Evolutionary conservation across 2,329 filamentous ascomycete species (phyloP).

Genomic region (Epichloe sp.): DNA sequence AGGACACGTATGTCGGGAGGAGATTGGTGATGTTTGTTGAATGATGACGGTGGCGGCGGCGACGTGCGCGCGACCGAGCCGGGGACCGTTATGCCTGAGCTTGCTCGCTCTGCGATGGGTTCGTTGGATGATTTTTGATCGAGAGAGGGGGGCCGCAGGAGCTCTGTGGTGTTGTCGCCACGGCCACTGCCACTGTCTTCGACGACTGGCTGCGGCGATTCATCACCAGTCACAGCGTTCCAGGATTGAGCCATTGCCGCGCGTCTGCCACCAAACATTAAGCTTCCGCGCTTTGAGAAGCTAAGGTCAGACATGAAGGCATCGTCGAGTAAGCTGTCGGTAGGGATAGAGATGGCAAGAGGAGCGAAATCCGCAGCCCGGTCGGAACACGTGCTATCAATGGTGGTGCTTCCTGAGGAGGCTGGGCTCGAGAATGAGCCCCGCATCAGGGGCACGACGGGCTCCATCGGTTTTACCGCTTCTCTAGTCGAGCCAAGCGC

Average conservation of each 20-base stretch:
- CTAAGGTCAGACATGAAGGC: slow-evolving; percentile 41
- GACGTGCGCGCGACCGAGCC: neutral
- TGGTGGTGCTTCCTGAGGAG: slow-evolving; percentile 7
- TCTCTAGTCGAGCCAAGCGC: slow-evolving; percentile 7
- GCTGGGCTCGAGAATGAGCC: slow-evolving; percentile 11
- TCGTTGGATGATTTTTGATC: slow-evolving; percentile 3
- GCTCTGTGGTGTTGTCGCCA: neutral
- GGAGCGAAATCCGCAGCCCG: slow-evolving; percentile 30
- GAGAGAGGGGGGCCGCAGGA: slow-evolving; percentile 6
- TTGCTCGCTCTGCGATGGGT: neutral
- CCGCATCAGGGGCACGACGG: slow-evolving; percentile 13
- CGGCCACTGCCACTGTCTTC: neutral
- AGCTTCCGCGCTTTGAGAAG: slow-evolving; percentile 51
- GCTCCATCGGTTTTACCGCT: slow-evolving; percentile 8
- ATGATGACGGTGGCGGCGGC: neutral
- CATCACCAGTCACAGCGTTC: neutral
- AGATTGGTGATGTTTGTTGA: slow-evolving; percentile 5
- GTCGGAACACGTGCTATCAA: slow-evolving; percentile 12
- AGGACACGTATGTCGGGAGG: slow-evolving; percentile 39
- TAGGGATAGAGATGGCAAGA: slow-evolving; percentile 43
- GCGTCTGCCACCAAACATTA: slow-evolving; percentile 43
- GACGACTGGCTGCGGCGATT: slow-evolving; percentile 4
- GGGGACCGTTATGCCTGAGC: slow-evolving; percentile 2
- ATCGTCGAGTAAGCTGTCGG: slow-evolving; percentile 43
- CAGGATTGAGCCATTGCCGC: slow-evolving; percentile 1